Percentiles rank a stretch among this genome's conserved stretches.
Conservation (phyloP, 257 asterid genomes). For the Salvia hispanica region DNA sequence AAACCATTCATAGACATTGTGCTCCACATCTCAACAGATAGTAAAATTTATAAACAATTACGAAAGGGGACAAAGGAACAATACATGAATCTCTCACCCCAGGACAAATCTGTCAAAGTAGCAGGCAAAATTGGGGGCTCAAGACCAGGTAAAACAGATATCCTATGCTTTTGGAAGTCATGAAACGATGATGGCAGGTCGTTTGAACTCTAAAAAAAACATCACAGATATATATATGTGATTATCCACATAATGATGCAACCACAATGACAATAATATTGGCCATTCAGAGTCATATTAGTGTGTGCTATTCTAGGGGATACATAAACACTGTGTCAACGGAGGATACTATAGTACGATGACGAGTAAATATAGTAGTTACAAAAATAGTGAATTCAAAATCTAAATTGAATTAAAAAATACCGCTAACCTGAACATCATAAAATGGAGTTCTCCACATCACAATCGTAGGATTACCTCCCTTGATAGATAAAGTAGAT, state of each 20-base stretch:
- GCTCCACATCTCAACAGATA: conserved; percentile 23
- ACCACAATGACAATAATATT: background rate
- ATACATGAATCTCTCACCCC: conserved; percentile 59
- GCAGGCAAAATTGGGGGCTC: conserved; percentile 50
- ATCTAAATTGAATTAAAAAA: too few relatives aligned
- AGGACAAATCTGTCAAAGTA: conserved; percentile 43
- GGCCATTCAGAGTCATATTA: background rate
- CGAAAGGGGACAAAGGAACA: conserved; percentile 2
- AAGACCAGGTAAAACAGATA: conserved; percentile 51
- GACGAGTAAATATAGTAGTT: background rate
- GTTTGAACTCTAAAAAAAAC: conserved; percentile 47
- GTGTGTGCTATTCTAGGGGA: background rate
- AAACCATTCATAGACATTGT: conserved; percentile 26
- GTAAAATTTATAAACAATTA: background rate
- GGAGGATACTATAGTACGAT: background rate
- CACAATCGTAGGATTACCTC: conserved; percentile 48
- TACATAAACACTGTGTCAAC: background rate
- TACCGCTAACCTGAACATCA: conserved; percentile 46
- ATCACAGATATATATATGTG: conserved; percentile 27
- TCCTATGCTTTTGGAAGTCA: conserved; percentile 64
- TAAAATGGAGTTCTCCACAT: conserved; percentile 72
- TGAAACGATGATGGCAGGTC: conserved; percentile 62
- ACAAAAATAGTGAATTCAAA: background rate
- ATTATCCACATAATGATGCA: conserved; percentile 14
- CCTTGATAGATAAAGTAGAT: conserved; percentile 38